Evolutionary conservation across 225 moss, liverwort and hornwort species (phyloP).

Genomic region (Pseudisothecium myosuroides): DNA sequence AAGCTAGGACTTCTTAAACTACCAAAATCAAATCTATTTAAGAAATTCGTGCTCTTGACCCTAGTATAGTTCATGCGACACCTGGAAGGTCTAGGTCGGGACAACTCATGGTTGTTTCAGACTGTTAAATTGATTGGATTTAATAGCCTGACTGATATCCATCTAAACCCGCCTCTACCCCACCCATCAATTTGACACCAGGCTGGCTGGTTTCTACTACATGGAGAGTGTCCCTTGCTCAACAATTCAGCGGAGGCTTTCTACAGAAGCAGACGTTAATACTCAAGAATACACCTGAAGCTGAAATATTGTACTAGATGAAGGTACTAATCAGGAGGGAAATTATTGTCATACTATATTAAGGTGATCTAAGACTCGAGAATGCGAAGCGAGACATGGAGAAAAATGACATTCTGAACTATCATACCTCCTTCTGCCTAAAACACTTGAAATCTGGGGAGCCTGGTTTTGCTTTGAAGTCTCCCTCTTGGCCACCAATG

Average conservation of each 20-base stretch:
- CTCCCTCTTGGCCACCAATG: constrained; percentile 51
- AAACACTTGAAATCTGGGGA: constrained; percentile 38
- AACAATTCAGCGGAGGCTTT: no score
- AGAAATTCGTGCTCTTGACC: background rate
- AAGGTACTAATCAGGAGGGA: background rate
- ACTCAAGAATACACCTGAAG: background rate
- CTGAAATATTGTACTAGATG: background rate
- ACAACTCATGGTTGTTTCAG: background rate
- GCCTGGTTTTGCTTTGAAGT: constrained; percentile 38
- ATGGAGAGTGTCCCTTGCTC: background rate
- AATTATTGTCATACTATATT: background rate
- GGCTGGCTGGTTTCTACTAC: background rate
- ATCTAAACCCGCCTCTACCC: background rate
- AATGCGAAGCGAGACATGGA: background rate
- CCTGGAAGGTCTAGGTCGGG: background rate
- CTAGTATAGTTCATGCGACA: background rate
- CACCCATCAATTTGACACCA: background rate
- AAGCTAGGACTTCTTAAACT: background rate
- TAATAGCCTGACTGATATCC: background rate
- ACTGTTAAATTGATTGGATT: background rate
- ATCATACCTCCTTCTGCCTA: constrained; percentile 32
- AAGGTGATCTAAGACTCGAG: background rate
- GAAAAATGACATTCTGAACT: background rate
- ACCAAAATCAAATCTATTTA: background rate
- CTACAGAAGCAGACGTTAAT: background rate